Evolutionary conservation across 768 basidiomycete species (phyloP), one percentile per base, ranked within the genome.

Genomic region (Psilocybe cubensis): DNA sequence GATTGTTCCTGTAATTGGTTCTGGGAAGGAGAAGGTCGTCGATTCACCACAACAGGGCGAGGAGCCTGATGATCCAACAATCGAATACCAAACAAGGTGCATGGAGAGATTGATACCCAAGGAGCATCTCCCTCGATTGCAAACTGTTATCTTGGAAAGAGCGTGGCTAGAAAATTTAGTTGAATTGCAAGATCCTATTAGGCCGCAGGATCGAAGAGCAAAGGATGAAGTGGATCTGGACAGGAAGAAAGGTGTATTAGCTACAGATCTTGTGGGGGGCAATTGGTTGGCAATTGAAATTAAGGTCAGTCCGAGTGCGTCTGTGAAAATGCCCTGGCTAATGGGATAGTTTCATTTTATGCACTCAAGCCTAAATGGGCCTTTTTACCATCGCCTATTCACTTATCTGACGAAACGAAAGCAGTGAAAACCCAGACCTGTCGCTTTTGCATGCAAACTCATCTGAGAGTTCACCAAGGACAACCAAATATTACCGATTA

Each of bases 291-390:
- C 89, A 2, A 81, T 97, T 3, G 96, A 98, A 75, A 93, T 98
- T 71, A 98, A 98, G 86, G 96, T 93, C 57, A 59, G 70, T 59
- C n/a, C n/a, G n/a, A n/a, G 51, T 44, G 44, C 33, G 29, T 33
- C 24, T 27, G 14, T 40, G 10, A 52, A n/a, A n/a, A n/a, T n/a
- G n/a, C n/a, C n/a, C n/a, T n/a, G n/a, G n/a, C n/a, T n/a, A n/a
- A n/a, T n/a, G n/a, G n/a, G n/a, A n/a, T n/a, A n/a, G n/a, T 53
- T 38, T 57, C 28, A 31, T 54, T 46, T 60, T 18, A 54, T 47
- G 33, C 28, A 31, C 52, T 28, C 4, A 67, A 97, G 96, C 96
- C 96, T 28, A 99, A 99, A 78, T 99, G 96, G 96, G 94, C 87
- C 3, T 97, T 99, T 72, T 72, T 98, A 35, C 94, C 96, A 2